phyloP scores from a whole-genome alignment of 2,329 filamentous ascomycete genomes.

The Colletotrichum sp. region DNA sequence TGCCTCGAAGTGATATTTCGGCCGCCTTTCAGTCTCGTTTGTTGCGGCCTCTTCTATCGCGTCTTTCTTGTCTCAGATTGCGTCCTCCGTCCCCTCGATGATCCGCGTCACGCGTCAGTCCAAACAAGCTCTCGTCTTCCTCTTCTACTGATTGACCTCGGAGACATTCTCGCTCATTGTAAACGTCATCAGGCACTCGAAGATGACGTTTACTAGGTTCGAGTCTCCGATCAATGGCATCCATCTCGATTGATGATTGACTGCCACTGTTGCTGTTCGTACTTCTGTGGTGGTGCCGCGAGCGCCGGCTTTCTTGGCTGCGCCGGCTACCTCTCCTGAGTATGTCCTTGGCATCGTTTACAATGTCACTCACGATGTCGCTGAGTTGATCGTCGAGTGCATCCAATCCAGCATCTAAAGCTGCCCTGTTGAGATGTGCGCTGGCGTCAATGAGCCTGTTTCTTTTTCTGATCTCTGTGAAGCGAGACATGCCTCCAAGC shows the following conservation, averaged over 20 bases:
- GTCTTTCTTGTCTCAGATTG: not conserved
- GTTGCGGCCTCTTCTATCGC: not conserved
- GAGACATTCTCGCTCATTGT: conserved; percentile 38
- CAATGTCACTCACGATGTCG: conserved; percentile 38
- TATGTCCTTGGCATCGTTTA: conserved; percentile 35
- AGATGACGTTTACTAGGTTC: conserved; percentile 25
- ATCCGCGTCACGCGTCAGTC: not conserved
- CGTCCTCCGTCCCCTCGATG: not conserved
- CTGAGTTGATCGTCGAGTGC: conserved; percentile 41
- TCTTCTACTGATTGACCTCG: conserved; percentile 43
- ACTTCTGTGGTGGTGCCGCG: conserved; percentile 10
- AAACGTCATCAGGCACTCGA: conserved; percentile 23
- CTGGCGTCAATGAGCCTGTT: conserved; percentile 60
- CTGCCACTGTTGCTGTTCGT: conserved; percentile 20
- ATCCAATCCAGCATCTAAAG: conserved; percentile 38
- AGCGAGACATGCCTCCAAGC: conserved; percentile 69
- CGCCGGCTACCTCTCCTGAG: conserved; percentile 6
- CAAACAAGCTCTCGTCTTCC: not conserved
- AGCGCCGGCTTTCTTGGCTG: not conserved
- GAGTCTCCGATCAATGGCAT: conserved; percentile 21
- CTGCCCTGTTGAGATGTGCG: conserved; percentile 39
- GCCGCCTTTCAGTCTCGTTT: not conserved
- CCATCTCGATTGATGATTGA: conserved; percentile 30
- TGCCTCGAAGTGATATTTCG: not conserved
- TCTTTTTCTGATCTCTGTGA: conserved; percentile 72